These are phyloP conservation scores for Monosporozyma unispora DNA, from an alignment of 805 yeast species.

Conservation along the genomic window DNA sequence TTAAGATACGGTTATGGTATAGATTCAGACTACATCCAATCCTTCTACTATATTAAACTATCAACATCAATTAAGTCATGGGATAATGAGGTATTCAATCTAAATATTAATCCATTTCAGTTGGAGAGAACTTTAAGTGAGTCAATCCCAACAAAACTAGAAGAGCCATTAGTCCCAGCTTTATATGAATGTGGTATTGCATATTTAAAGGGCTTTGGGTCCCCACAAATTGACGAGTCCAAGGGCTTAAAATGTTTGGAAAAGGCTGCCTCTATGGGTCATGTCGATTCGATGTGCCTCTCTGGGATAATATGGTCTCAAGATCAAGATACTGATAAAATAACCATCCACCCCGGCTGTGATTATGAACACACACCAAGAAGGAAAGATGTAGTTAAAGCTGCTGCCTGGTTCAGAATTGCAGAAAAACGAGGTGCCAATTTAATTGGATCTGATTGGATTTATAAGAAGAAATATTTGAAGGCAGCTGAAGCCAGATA, in stretches of 20 bases:
- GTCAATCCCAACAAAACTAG: constrained; percentile 30
- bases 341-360: constrained; percentile 7
- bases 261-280: constrained; percentile 59
- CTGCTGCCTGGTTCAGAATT: constrained; percentile 62
- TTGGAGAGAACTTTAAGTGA: constrained; percentile 16
- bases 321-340: constrained; percentile 36
- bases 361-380: constrained; percentile 15
- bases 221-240: constrained; percentile 36
- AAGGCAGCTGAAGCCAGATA: constrained; percentile 7
- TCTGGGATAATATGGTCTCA: constrained; percentile 62
- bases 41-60: constrained; percentile 52
- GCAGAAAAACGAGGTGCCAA: constrained; percentile 55
- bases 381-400: constrained; percentile 49
- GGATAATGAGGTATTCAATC: constrained; percentile 15
- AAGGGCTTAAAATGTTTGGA: constrained; percentile 53
- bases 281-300: constrained; percentile 57
- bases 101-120: constrained; percentile 30
- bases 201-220: constrained; percentile 50
- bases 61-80: constrained; percentile 36
- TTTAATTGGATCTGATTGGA: constrained; percentile 65
- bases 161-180: constrained; percentile 41
- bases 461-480: constrained; percentile 59
- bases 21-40: constrained; percentile 42
- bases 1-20: constrained; percentile 63
- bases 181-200: constrained; percentile 55